phyloP scores from a whole-genome alignment of 2,329 filamentous ascomycete species.

The Monilinia fructigena region DNA sequence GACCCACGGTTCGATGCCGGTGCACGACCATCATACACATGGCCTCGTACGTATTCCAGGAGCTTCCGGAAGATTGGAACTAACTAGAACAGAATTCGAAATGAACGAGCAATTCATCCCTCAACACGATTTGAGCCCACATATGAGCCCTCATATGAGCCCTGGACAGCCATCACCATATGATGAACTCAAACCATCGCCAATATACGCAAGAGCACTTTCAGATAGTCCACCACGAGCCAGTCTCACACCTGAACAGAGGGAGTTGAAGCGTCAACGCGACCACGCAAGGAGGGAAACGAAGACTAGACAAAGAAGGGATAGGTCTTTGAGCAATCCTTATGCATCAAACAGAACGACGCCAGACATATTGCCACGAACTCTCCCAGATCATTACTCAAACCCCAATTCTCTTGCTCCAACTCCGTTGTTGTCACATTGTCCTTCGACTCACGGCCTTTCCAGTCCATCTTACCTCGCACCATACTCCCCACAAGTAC shows the following conservation, averaged over 20 bases:
- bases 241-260: slow-evolving; percentile 57
- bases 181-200: slow-evolving; percentile 38
- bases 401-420: slow-evolving; percentile 35
- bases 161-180: slow-evolving; percentile 35
- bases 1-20: slow-evolving; percentile 37
- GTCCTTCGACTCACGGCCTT: slow-evolving; percentile 32
- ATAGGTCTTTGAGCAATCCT: slow-evolving; percentile 39
- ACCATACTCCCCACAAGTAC: slow-evolving; percentile 34
- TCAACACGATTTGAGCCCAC: slow-evolving; percentile 27
- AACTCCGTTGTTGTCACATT: slow-evolving; percentile 38
- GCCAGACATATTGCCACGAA: slow-evolving; percentile 39
- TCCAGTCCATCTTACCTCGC: slow-evolving; percentile 36
- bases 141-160: slow-evolving; percentile 32
- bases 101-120: slow-evolving; percentile 38
- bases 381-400: slow-evolving; percentile 35
- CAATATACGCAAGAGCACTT: slow-evolving; percentile 39
- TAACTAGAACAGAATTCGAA: slow-evolving; percentile 37
- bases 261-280: slow-evolving; percentile 60
- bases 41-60: slow-evolving; percentile 37
- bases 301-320: slow-evolving; percentile 54
- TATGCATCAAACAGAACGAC: slow-evolving; percentile 37
- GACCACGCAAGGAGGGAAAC: slow-evolving; percentile 59
- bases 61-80: slow-evolving; percentile 13
- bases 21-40: slow-evolving; percentile 37
- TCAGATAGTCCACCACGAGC: slow-evolving; percentile 58